phyloP scores from a whole-genome alignment of 208 protist genomes.

The Leishmania major region DNA sequence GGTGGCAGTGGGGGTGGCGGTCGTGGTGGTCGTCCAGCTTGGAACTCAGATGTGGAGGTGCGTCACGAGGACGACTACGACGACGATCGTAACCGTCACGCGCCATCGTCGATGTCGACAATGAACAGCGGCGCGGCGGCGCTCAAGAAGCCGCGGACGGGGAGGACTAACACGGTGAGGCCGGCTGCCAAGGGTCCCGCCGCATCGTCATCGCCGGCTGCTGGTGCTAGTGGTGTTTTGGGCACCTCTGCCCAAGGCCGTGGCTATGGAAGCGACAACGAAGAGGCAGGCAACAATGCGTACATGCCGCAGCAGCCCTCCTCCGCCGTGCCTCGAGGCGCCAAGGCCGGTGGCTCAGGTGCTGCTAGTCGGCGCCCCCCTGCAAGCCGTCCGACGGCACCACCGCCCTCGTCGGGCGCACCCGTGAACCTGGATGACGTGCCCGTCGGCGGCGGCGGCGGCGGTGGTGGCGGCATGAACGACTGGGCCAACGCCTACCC shows the following conservation, averaged over 20 bases:
- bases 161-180: background rate
- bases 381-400: constrained; percentile 4
- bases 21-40: constrained; percentile 38
- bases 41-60: constrained; percentile 66
- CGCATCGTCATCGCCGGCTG: background rate
- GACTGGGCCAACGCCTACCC: constrained; percentile 51
- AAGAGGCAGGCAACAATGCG: constrained; percentile 9
- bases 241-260: background rate
- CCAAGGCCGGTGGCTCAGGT: background rate
- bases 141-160: constrained; percentile 32
- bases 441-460: constrained; percentile 36
- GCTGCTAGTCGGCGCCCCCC: constrained; percentile 10
- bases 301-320: constrained; percentile 10
- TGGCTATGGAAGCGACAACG: constrained; percentile 2
- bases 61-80: constrained; percentile 19
- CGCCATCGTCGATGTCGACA: constrained; percentile 4
- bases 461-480: constrained; percentile 31
- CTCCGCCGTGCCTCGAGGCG: background rate
- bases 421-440: constrained; percentile 52
- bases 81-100: constrained; percentile 2
- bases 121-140: constrained; percentile 8
- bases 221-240: constrained; percentile 2
- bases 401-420: background rate
- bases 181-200: background rate
- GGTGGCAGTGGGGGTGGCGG: constrained; percentile 13